Percentiles rank a stretch among this genome's conserved stretches.
phyloP scores from a whole-genome alignment of 169 alveolate species.

The Sarcocystis neurona region DNA sequence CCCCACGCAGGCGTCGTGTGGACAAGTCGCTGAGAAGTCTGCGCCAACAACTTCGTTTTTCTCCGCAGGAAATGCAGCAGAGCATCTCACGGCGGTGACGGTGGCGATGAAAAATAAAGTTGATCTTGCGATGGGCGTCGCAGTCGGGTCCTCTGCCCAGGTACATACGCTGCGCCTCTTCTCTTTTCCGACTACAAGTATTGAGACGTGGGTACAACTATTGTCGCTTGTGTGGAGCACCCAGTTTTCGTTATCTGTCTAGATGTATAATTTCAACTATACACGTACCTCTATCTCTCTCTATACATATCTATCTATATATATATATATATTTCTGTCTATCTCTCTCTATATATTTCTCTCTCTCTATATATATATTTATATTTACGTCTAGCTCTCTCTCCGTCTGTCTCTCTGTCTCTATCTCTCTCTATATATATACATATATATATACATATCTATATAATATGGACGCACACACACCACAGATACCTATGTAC shows the following conservation, averaged over 20 bases:
- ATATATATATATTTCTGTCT: no score
- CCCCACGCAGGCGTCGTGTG: no score
- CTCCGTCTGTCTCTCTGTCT: no score
- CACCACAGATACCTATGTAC: no score
- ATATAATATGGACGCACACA: no score
- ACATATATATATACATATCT: no score
- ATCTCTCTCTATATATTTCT: no score
- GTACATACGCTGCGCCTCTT: slow-evolving; percentile 26
- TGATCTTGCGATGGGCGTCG: slow-evolving; percentile 87
- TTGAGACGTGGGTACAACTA: no score
- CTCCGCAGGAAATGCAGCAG: slow-evolving; percentile 76
- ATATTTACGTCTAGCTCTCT: no score
- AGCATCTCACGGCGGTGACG: slow-evolving; percentile 83
- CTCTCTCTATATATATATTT: no score
- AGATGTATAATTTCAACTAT: background rate
- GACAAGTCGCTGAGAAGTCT: background rate
- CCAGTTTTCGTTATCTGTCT: background rate
- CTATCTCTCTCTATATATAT: no score
- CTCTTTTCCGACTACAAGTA: background rate
- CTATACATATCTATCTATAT: background rate
- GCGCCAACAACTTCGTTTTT: background rate
- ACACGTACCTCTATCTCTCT: background rate
- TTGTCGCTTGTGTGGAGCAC: no score
- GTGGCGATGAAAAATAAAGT: slow-evolving; percentile 85
- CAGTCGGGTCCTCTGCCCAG: slow-evolving; percentile 88